Percentiles rank a stretch among this genome's conserved stretches.
These are phyloP conservation scores for Penicillium oxalicum DNA, from an alignment of 2,329 filamentous ascomycete species.

Conservation along the genomic window DNA sequence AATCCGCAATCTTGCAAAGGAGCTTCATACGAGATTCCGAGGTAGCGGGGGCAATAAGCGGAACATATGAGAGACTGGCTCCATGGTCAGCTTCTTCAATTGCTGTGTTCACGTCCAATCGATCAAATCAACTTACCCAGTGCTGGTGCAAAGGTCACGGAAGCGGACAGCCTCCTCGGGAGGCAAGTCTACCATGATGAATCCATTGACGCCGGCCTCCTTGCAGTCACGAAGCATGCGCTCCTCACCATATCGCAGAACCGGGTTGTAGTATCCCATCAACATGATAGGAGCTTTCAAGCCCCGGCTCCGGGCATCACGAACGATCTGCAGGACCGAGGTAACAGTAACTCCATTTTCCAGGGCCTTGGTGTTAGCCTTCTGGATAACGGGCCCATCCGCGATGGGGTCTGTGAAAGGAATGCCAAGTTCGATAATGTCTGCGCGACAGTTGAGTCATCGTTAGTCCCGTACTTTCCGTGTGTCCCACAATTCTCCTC, in stretches of 20 bases:
- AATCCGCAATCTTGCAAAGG: slow-evolving; percentile 93
- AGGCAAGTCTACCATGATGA: slow-evolving; percentile 92
- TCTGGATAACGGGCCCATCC: slow-evolving; percentile 95
- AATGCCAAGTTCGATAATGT: slow-evolving; percentile 90
- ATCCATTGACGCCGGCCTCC: slow-evolving; percentile 82
- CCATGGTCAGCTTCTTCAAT: neutral
- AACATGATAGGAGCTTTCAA: slow-evolving; percentile 78
- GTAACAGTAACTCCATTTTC: slow-evolving; percentile 80
- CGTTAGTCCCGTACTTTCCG: slow-evolving; percentile 4
- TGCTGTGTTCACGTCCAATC: neutral
- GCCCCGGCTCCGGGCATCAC: slow-evolving; percentile 69
- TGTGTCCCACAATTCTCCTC: neutral
- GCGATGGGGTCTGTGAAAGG: slow-evolving; percentile 98
- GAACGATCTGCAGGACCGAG: slow-evolving; percentile 75
- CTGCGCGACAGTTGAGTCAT: slow-evolving; percentile 41
- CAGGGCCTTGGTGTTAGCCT: slow-evolving; percentile 83
- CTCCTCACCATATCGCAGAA: slow-evolving; percentile 91
- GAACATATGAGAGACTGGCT: slow-evolving; percentile 78
- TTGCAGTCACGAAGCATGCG: slow-evolving; percentile 77
- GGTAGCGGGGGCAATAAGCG: slow-evolving; percentile 90
- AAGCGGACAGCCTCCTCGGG: slow-evolving; percentile 90
- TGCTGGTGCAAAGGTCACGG: slow-evolving; percentile 30
- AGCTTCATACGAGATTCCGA: slow-evolving; percentile 91
- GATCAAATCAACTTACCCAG: slow-evolving; percentile 23
- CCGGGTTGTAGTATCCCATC: slow-evolving; percentile 99